Evolutionary conservation across 2,329 filamentous ascomycete genomes (phyloP), one percentile per base, ranked within the genome.

Genomic region (Mollisiaceae sp.): DNA sequence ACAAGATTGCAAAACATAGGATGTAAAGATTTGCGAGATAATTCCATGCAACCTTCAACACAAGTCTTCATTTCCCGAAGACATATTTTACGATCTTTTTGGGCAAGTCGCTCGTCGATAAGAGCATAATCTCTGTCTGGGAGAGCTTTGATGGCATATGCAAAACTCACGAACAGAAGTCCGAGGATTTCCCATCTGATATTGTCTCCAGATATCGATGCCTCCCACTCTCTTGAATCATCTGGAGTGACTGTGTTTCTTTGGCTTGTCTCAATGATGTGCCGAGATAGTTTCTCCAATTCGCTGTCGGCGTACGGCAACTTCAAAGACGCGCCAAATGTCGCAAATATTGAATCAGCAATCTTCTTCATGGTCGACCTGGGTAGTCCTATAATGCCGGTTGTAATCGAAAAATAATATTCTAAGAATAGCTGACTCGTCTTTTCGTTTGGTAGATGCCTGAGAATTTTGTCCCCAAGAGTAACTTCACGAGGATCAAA

Each of bases 131-230:
- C 66, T 12, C 45, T 55, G 6, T 70, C 64, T 20, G 57, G 14
- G 15, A 65, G 36, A n/a, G 64, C 43, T 6, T 61, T 27, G 45
- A 56, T 38, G 0, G 54, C 62, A 52, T 52, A 63, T 20, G 65
- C 59, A 43, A 69, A 59, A 11, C 43, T 47, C 38, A 52, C 41
- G 52, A 65, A 68, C 4, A 71, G 8, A n/a, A 69, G 45, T 6
- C 69, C 69, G 3, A 71, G 15, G 32, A 59, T 60, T 14, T 71
- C 69, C 67, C 69, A 71, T 52, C 67, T 65, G 2, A 62, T 27
- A 24, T 71, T 69, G 9, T 20, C 8, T 2, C 66, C 69, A n/a
- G 61, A 63, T 22, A 71, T 62, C 8, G 61, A 60, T 24, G 41
- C 59, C 11, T 59, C 47, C 69, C 69, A 71, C n/a, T 63, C 63